These are phyloP conservation scores for Cyamopsis tetragonoloba DNA, from an alignment of 306 rosid genomes.

Conservation along the genomic window DNA sequence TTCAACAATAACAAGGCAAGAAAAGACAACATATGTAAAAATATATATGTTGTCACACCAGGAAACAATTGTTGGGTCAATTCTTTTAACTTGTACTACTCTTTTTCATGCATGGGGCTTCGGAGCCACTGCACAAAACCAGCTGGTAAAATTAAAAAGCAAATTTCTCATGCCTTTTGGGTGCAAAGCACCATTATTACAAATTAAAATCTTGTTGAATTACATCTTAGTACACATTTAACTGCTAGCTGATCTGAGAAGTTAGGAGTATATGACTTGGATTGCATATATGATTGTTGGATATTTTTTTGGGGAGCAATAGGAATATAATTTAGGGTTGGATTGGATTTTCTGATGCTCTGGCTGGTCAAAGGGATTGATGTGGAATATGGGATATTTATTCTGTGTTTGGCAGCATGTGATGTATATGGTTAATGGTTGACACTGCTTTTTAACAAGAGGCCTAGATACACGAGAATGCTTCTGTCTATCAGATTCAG, in stretches of 20 bases:
- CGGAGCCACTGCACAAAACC: neutral
- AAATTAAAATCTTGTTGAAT: neutral
- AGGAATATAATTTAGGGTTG: too few species aligned
- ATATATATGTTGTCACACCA: neutral
- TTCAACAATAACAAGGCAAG: conserved; percentile 5
- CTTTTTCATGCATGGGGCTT: conserved; percentile 21
- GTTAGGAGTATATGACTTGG: conserved; percentile 18
- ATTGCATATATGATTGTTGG: conserved; percentile 21
- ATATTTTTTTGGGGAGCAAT: neutral
- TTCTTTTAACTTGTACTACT: conserved; percentile 9
- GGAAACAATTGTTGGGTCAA: conserved; percentile 28
- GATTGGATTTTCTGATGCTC: neutral
- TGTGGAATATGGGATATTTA: conserved; percentile 35
- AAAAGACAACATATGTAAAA: neutral
- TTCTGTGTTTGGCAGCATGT: too few species aligned
- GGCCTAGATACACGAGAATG: conserved; percentile 9
- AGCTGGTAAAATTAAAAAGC: neutral
- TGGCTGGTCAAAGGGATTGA: conserved; percentile 39
- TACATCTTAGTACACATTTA: conserved; percentile 1
- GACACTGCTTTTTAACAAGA: conserved; percentile 25
- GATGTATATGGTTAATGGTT: too few species aligned
- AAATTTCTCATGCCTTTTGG: neutral
- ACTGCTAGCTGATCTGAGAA: neutral
- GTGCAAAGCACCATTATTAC: neutral
- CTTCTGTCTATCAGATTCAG: conserved; percentile 7